Evolutionary conservation across 768 basidiomycete species (phyloP).

Genomic region (Trametes gibbosa): DNA sequence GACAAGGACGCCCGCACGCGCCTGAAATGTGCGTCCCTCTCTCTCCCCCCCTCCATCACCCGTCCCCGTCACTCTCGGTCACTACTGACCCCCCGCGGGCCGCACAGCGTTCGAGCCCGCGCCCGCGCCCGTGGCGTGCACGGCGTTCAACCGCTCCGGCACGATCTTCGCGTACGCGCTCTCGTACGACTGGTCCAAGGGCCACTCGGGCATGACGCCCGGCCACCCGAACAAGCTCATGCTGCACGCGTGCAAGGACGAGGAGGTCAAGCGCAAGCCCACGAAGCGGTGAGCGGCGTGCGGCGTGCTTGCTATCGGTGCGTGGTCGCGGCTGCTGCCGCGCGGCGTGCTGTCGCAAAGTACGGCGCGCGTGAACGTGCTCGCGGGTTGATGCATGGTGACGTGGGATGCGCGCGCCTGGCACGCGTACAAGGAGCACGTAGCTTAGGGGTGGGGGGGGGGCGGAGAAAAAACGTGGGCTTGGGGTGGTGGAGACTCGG

Average conservation of each 20-base stretch:
- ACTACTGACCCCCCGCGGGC: not conserved
- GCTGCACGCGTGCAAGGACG: constrained; percentile 83
- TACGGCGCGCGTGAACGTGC: too few relatives aligned
- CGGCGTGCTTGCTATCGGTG: too few relatives aligned
- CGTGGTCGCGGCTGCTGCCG: too few relatives aligned
- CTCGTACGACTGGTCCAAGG: constrained; percentile 94
- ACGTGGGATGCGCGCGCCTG: too few relatives aligned
- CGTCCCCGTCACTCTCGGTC: not conserved
- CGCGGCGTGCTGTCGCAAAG: too few relatives aligned
- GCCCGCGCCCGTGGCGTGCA: constrained; percentile 75
- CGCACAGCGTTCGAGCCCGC: constrained; percentile 65
- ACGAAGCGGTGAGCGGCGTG: constrained; percentile 29
- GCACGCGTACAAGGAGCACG: not conserved
- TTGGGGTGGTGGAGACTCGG: not conserved
- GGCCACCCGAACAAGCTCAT: constrained; percentile 75
- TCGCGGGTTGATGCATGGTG: too few relatives aligned
- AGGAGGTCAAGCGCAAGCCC: constrained; percentile 72
- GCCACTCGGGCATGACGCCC: constrained; percentile 79
- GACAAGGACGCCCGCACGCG: constrained; percentile 91
- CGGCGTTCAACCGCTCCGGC: constrained; percentile 84
- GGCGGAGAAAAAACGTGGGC: too few relatives aligned
- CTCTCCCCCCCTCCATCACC: constrained; percentile 1
- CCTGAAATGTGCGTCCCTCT: constrained; percentile 69
- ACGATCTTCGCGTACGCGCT: constrained; percentile 89
- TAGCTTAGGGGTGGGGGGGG: not conserved